These are phyloP conservation scores for Rhinocladiella similis DNA, from an alignment of 2,329 filamentous ascomycete species.

Conservation along the genomic window DNA sequence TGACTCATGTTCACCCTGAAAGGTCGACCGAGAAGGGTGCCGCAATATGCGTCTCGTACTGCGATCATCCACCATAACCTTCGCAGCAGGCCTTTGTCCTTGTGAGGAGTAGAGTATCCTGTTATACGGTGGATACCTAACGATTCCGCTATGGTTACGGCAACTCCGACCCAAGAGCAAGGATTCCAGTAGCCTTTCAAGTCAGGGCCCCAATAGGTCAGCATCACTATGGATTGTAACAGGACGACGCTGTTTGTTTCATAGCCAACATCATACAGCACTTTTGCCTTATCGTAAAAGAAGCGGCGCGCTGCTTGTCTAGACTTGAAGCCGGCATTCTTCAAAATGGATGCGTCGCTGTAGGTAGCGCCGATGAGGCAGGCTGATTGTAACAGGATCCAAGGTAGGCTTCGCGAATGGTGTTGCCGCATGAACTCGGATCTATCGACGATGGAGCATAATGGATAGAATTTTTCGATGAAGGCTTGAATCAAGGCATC, in stretches of 20 bases:
- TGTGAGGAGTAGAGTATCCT: background rate
- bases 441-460: slow-evolving; percentile 18
- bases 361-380: slow-evolving; percentile 29
- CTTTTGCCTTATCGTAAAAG: slow-evolving; percentile 33
- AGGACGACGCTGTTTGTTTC: slow-evolving; percentile 31
- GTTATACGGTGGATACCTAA: slow-evolving; percentile 31
- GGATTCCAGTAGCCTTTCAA: slow-evolving; percentile 34
- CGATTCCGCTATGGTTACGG: slow-evolving; percentile 31
- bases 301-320: slow-evolving; percentile 30
- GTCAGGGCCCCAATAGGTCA: slow-evolving; percentile 33
- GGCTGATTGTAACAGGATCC: slow-evolving; percentile 30
- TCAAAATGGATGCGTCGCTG: slow-evolving; percentile 26
- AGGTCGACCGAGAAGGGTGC: slow-evolving; percentile 14
- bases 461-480: slow-evolving; percentile 12
- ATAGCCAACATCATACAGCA: slow-evolving; percentile 33
- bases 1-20: slow-evolving; percentile 18
- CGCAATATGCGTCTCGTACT: slow-evolving; percentile 20
- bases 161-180: slow-evolving; percentile 30
- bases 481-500: slow-evolving; percentile 10
- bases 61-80: slow-evolving; percentile 29
- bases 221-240: slow-evolving; percentile 30
- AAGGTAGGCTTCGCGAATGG: slow-evolving; percentile 9
- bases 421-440: slow-evolving; percentile 4
- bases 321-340: slow-evolving; percentile 28
- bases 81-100: slow-evolving; percentile 15